These are phyloP conservation scores for Geranium brycei DNA, from an alignment of 345 rosid genomes.

Conservation along the genomic window DNA sequence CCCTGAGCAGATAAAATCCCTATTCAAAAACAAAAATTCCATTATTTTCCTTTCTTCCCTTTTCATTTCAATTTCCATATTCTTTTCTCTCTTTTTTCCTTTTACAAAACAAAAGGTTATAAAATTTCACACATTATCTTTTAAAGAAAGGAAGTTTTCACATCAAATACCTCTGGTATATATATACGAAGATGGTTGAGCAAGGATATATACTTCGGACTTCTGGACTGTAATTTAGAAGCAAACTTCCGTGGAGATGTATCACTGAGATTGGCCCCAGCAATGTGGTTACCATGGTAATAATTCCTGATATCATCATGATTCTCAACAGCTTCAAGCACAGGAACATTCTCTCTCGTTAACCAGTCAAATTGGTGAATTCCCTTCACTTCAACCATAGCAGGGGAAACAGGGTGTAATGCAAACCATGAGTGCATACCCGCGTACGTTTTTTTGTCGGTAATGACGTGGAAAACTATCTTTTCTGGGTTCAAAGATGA, in stretches of 20 bases:
- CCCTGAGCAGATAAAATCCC: neutral
- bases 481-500: slow-evolving; percentile 75
- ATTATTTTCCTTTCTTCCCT: neutral
- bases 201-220: slow-evolving; percentile 94
- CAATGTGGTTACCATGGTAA: slow-evolving; percentile 86
- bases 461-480: slow-evolving; percentile 87
- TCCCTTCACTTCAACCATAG: slow-evolving; percentile 84
- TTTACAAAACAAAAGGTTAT: neutral
- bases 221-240: slow-evolving; percentile 85
- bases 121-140: neutral
- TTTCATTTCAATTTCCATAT: neutral
- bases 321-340: slow-evolving; percentile 91
- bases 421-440: slow-evolving; percentile 99
- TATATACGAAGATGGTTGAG: slow-evolving; percentile 96
- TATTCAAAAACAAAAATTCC: no score
- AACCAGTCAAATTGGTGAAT: slow-evolving; percentile 97
- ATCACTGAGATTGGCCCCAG: slow-evolving; percentile 69
- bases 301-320: slow-evolving; percentile 69
- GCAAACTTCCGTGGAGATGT: slow-evolving; percentile 85
- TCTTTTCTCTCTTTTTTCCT: neutral
- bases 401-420: slow-evolving; percentile 67
- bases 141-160: neutral
- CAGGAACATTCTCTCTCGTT: slow-evolving; percentile 95
- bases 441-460: slow-evolving; percentile 98
- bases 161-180: slow-evolving; percentile 71